phyloP scores from a whole-genome alignment of 1,284 basidiomycete genomes.

The Takashimella tepidaria region DNA sequence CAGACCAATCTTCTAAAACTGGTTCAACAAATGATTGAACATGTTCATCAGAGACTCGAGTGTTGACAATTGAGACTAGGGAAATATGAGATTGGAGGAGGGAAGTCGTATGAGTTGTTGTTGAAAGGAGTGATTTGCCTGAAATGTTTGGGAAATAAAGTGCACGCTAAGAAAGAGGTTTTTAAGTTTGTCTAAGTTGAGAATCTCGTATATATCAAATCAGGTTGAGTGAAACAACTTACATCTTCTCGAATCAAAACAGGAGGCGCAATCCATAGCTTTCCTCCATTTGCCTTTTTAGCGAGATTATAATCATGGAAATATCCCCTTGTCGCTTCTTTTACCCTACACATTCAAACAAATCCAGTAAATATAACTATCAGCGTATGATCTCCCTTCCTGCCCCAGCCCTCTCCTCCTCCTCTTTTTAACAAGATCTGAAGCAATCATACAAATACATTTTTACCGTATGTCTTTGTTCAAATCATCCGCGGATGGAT shows the following conservation, averaged over 20 bases:
- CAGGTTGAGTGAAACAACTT: conserved; percentile 39
- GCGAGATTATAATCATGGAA: conserved; percentile 84
- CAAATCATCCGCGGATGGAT: too few species aligned
- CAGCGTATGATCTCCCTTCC: background rate
- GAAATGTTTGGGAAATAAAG: conserved; percentile 85
- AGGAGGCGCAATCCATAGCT: conserved; percentile 88
- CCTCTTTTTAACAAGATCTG: too few species aligned
- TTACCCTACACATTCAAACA: conserved; percentile 57
- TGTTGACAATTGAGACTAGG: conserved; percentile 72
- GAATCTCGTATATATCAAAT: background rate
- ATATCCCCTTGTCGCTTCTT: conserved; percentile 81
- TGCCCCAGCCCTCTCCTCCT: background rate
- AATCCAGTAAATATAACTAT: background rate
- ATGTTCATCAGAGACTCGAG: conserved; percentile 83
- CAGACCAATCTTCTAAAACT: conserved; percentile 59
- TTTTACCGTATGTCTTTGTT: too few species aligned
- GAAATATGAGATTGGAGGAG: conserved; percentile 71
- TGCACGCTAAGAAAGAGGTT: conserved; percentile 59
- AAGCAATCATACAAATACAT: too few species aligned
- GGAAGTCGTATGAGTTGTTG: conserved; percentile 68
- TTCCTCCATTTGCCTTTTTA: conserved; percentile 66
- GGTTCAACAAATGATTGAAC: conserved; percentile 65
- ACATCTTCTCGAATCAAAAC: conserved; percentile 87
- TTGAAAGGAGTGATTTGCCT: conserved; percentile 62
- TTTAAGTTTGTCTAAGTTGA: background rate